Percentiles rank a stretch among this genome's conserved stretches.
Conservation (phyloP, 352 stramenopile species). For the Blastocystis sp. region DNA sequence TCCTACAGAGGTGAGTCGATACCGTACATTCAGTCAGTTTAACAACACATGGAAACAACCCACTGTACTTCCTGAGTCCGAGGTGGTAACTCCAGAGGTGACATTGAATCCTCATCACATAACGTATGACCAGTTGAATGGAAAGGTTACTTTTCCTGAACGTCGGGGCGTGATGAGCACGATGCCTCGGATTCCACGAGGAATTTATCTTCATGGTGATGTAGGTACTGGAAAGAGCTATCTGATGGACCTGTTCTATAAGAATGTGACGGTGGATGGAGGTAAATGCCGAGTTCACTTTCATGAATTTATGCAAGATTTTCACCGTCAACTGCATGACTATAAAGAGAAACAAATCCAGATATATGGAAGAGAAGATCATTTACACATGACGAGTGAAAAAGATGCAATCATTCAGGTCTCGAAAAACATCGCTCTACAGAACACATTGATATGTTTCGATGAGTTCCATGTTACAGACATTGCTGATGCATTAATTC, state of each 20-base stretch:
- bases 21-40: constrained; percentile 55
- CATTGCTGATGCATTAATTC: constrained; percentile 89
- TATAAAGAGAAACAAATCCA: constrained; percentile 77
- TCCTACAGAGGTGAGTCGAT: constrained; percentile 51
- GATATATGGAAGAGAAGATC: constrained; percentile 74
- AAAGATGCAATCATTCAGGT: constrained; percentile 63
- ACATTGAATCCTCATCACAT: background rate
- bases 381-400: constrained; percentile 69
- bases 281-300: constrained; percentile 81
- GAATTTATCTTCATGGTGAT: constrained; percentile 85
- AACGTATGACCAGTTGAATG: background rate
- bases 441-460: constrained; percentile 47
- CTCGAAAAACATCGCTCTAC: constrained; percentile 45
- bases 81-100: background rate
- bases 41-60: constrained; percentile 55
- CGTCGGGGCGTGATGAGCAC: background rate
- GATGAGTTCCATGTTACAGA: constrained; percentile 72
- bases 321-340: constrained; percentile 82
- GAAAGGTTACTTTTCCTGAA: background rate
- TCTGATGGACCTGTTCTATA: constrained; percentile 88
- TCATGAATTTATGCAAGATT: constrained; percentile 90
- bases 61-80: background rate
- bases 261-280: constrained; percentile 51
- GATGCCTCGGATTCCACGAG: constrained; percentile 64
- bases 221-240: constrained; percentile 91